Base-by-base conservation (phyloP, 1,284 basidiomycete genomes). In the Puccinia polysora region DNA sequence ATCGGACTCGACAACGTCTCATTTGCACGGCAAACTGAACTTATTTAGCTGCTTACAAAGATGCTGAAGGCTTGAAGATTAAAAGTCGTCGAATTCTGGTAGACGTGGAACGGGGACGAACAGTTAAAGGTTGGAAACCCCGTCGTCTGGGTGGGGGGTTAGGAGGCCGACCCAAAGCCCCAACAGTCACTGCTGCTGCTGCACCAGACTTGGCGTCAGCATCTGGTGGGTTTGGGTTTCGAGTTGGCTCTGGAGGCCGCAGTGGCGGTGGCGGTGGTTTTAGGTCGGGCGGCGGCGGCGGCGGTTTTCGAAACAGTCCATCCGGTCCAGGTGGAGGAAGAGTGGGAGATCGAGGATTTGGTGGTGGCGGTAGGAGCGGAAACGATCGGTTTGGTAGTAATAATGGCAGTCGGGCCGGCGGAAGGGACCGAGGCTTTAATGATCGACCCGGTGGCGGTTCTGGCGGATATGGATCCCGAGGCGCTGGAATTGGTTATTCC, bases 91-190 rank as follows among this genome's bases (percentile, higher is more conserved):
- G 90, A 75, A 92, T 97, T 74, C 84, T 97, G 50, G 95, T 99
- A 64, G 96, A 99, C 79, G 95, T 99, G 65, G 96, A 99, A 81
- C 88, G 96, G 53, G 96, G 96, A 6, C 87, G 95, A 62, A 98
- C 96, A 0, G 96, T 99, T 32, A 88, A 95, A 75, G 96, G 93
- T 6, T 99, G 96, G 96, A 97, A 97, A 79, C 96, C 96, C 4
- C 88, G 90, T 73, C 86, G 93, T 71, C 83, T 98, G 0, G 96
- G 95, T 28, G 96, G 95, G 18, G 96, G 96, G 0, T 84, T 98
- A 28, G 96, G 96, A 23, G 96, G 95, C 14, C 84, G 90, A 65
- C 89, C 91, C n/a, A 96, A 96, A 80, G 89, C 89, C 3, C 85
- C 87, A 20, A 78, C 40, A 23, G 59, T 52, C 25, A 34, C 59